phyloP scores from a whole-genome alignment of 768 basidiomycete genomes.

The Porpolomopsis calyptriformis region DNA sequence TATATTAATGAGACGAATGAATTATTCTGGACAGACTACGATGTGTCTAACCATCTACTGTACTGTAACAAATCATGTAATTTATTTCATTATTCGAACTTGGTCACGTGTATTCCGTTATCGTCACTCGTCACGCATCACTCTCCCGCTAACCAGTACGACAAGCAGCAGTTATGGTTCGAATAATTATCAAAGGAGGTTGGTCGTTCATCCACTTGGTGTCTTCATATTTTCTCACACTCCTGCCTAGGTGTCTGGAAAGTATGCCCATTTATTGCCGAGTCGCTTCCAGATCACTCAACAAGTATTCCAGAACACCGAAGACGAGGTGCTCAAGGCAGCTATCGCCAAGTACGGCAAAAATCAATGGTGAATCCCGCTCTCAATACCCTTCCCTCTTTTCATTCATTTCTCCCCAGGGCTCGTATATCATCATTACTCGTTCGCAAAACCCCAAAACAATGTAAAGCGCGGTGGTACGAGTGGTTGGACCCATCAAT shows the following conservation, averaged over 20 bases:
- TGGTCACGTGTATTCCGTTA: too few relatives aligned
- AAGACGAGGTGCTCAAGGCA: slow-evolving; percentile 98
- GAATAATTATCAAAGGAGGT: slow-evolving; percentile 90
- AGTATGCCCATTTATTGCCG: slow-evolving; percentile 36
- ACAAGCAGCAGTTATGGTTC: slow-evolving; percentile 43
- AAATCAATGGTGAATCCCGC: slow-evolving; percentile 76
- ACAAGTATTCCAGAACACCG: slow-evolving; percentile 57
- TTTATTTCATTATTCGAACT: too few relatives aligned
- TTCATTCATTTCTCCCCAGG: slow-evolving; percentile 32
- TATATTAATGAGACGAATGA: too few relatives aligned
- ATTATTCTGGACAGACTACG: too few relatives aligned
- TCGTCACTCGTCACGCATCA: too few relatives aligned
- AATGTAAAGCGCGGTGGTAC: slow-evolving; percentile 99
- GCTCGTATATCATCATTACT: slow-evolving; percentile 96
- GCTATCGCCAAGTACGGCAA: slow-evolving; percentile 97
- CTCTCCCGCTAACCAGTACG: neutral
- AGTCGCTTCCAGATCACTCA: slow-evolving; percentile 4
- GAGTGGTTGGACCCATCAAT: slow-evolving; percentile 99
- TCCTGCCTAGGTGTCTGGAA: slow-evolving; percentile 62
- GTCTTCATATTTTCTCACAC: slow-evolving; percentile 6
- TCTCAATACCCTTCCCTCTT: slow-evolving; percentile 1
- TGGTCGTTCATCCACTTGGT: slow-evolving; percentile 16
- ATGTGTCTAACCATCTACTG: too few relatives aligned
- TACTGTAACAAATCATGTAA: too few relatives aligned
- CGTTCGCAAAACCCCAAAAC: slow-evolving; percentile 97